Evolutionary conservation across 495 filamentous ascomycete species (phyloP).

Genomic region (Cryomyces minteri): DNA sequence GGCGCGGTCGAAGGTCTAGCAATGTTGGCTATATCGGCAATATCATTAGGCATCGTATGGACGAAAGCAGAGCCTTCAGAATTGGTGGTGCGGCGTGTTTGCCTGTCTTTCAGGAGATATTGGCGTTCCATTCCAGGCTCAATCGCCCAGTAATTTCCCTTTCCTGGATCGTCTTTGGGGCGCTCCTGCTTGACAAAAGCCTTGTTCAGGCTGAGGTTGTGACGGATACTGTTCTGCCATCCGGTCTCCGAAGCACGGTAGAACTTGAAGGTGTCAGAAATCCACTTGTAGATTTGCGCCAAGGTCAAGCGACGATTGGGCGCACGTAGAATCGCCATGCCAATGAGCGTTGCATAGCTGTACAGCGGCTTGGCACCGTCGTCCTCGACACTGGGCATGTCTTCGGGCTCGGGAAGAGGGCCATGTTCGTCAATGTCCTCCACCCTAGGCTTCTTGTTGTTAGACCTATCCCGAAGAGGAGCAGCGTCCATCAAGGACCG

Average conservation of each 20-base stretch:
- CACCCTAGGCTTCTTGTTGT: slow-evolving; percentile 34
- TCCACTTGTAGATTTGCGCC: slow-evolving; percentile 99
- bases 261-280: slow-evolving; percentile 78
- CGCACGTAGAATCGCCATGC: slow-evolving; percentile 87
- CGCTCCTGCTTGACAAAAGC: slow-evolving; percentile 92
- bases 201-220: slow-evolving; percentile 95
- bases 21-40: not conserved
- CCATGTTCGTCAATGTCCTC: slow-evolving; percentile 18
- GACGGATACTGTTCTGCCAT: slow-evolving; percentile 98
- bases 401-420: slow-evolving; percentile 48
- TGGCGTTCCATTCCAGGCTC: slow-evolving; percentile 70
- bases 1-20: slow-evolving; percentile 12
- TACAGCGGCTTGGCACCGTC: slow-evolving; percentile 77
- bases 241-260: slow-evolving; percentile 70
- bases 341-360: slow-evolving; percentile 91
- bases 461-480: slow-evolving; percentile 47
- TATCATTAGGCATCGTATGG: slow-evolving; percentile 9
- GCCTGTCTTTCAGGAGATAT: slow-evolving; percentile 67
- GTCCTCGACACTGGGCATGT: slow-evolving; percentile 66
- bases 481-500: slow-evolving; percentile 53
- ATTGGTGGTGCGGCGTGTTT: slow-evolving; percentile 33
- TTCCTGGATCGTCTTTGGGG: slow-evolving; percentile 93
- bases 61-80: slow-evolving; percentile 16
- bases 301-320: slow-evolving; percentile 70
- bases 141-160: slow-evolving; percentile 97